Evolutionary conservation across 2,329 filamentous ascomycete genomes (phyloP), one percentile per base, ranked within the genome.

Genomic region (Pseudohalonectria lignicola): DNA sequence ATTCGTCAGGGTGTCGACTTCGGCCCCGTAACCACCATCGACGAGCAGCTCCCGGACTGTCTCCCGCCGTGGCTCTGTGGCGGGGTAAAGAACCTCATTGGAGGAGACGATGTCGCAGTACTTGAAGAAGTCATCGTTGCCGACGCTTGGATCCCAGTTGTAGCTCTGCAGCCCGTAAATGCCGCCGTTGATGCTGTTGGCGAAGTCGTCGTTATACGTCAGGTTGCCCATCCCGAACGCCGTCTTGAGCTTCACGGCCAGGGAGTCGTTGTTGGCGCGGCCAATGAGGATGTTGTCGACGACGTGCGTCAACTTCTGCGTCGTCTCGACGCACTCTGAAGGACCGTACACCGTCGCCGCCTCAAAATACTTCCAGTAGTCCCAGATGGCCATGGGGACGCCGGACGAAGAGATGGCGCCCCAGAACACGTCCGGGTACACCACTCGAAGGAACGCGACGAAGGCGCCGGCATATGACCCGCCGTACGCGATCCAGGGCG

Each of bases 381-480:
- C 83, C 46, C 76, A 77, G 39, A 92, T 82, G 4, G 84, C 84
- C 42, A 75, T 73, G 0, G 82, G 84, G 1, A 92, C 84, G 1
- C 82, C 86, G 1, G 83, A 90, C 0, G 82, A 87, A 0, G 82
- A 80, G 36, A 94, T 90, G 4, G 80, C 74, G 7, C 74, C 86
- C 70, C 74, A 90, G 59, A 82, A 92, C 7, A 81, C 61, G 23
- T 90, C 77, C 0, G 86, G 86, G 53, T 94, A 93, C 13, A 79
- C 54, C 41, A 82, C 78, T 23, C 86, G 76, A 28, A 86, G 58
- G 48, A 94, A 81, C 0, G 86, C 84, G 9, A 78, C 82, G 47
- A 88, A 82, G 0, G 79, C 80, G 3, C 86, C 86, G 0, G 86
- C 83, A 51, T 94, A 94, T 0, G 82, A 87, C 1, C 86, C 86